Evolutionary conservation across 2,329 filamentous ascomycete genomes (phyloP).

Genomic region (Orbilia ellipsospora): DNA sequence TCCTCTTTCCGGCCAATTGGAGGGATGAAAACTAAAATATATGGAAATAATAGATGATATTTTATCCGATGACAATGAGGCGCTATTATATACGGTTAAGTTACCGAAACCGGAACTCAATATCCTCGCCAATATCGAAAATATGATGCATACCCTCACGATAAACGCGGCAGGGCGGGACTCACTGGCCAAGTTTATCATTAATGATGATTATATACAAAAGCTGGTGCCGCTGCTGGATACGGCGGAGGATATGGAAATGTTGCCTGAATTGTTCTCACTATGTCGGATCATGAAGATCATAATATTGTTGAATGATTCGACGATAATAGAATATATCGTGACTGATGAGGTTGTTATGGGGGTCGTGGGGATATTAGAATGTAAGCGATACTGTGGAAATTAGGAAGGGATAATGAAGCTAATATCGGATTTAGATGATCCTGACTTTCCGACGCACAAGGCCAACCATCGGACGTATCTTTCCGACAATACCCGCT

Average conservation of each 20-base stretch:
- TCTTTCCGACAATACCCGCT: constrained; percentile 85
- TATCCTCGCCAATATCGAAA: constrained; percentile 85
- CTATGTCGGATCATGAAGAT: constrained; percentile 99
- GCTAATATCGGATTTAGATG: constrained; percentile 69
- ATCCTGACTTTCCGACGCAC: constrained; percentile 96
- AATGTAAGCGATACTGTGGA: constrained; percentile 69
- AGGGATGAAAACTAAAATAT: no score
- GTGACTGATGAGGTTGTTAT: constrained; percentile 89
- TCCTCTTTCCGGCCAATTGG: background rate
- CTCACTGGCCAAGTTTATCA: constrained; percentile 85
- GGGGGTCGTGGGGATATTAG: constrained; percentile 92
- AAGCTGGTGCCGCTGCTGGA: constrained; percentile 87
- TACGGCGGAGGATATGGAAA: constrained; percentile 91
- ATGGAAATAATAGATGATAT: constrained; percentile 74
- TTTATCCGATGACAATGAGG: constrained; percentile 88
- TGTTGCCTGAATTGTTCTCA: constrained; percentile 83
- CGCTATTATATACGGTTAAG: constrained; percentile 73
- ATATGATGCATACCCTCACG: constrained; percentile 82
- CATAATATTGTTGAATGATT: constrained; percentile 93
- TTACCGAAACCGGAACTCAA: constrained; percentile 83
- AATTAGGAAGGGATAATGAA: constrained; percentile 39
- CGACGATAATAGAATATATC: constrained; percentile 89
- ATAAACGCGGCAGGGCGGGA: constrained; percentile 81
- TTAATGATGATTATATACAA: constrained; percentile 84
- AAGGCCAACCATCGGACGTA: constrained; percentile 97